phyloP scores from a whole-genome alignment of 2,329 filamentous ascomycete genomes.

The Chaetomiaceae sp. region DNA sequence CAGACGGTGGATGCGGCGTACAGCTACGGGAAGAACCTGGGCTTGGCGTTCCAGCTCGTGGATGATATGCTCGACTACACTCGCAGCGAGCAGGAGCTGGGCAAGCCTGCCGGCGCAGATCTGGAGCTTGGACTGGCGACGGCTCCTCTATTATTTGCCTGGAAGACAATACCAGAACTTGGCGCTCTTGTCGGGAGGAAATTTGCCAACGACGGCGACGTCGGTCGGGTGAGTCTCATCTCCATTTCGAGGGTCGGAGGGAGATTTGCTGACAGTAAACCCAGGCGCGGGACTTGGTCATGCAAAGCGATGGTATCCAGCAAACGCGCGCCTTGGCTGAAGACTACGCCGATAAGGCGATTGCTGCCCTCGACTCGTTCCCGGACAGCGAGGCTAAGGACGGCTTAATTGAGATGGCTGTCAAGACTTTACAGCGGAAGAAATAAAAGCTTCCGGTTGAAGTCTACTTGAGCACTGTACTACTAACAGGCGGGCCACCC shows the following conservation, averaged over 20 bases:
- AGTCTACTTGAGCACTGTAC: constrained; percentile 6
- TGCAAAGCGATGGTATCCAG: constrained; percentile 79
- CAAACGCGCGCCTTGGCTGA: constrained; percentile 87
- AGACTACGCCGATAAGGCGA: constrained; percentile 84
- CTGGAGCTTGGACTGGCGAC: constrained; percentile 90
- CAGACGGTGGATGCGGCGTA: constrained; percentile 89
- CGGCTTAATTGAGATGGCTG: constrained; percentile 87
- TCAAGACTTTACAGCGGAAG: constrained; percentile 82
- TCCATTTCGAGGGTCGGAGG: background rate
- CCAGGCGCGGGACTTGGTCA: constrained; percentile 82
- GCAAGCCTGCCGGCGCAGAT: constrained; percentile 93
- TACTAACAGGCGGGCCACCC: background rate
- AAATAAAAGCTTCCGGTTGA: constrained; percentile 54
- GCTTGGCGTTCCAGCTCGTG: constrained; percentile 92
- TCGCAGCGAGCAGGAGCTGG: constrained; percentile 74
- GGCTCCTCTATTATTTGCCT: constrained; percentile 89
- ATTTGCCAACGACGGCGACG: constrained; percentile 79
- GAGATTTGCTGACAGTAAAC: background rate
- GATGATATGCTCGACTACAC: constrained; percentile 99
- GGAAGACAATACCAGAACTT: constrained; percentile 81
- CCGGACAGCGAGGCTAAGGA: constrained; percentile 94
- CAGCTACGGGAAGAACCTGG: constrained; percentile 85
- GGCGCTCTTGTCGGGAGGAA: constrained; percentile 88
- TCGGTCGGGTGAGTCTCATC: constrained; percentile 62
- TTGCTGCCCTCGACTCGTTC: constrained; percentile 76